Evolutionary conservation across 2,329 filamentous ascomycete genomes (phyloP).

Genomic region (Tolypocladium cylindrosporum): DNA sequence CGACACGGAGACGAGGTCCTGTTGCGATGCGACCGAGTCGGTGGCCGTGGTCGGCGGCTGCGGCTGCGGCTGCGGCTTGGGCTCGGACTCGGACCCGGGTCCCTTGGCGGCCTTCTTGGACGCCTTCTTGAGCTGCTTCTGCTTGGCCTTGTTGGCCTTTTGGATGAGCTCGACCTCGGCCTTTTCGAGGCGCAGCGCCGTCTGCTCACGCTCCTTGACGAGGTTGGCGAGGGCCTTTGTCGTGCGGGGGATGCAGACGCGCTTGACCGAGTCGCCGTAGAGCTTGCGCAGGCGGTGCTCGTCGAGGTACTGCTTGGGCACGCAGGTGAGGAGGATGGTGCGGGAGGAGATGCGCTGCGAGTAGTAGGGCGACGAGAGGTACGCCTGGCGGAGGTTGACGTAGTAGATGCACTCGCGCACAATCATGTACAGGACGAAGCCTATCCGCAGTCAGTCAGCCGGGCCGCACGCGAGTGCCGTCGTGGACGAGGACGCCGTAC

Average conservation of each 20-base stretch:
- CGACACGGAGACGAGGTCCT: slow-evolving; percentile 1
- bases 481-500: slow-evolving; percentile 8
- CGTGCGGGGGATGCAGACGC: slow-evolving; percentile 75
- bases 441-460: slow-evolving; percentile 25
- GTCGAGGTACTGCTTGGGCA: slow-evolving; percentile 69
- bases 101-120: not conserved
- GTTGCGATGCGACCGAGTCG: slow-evolving; percentile 1
- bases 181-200: slow-evolving; percentile 71
- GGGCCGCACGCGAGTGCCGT: not conserved
- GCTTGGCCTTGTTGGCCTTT: slow-evolving; percentile 60
- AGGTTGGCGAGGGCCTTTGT: slow-evolving; percentile 68
- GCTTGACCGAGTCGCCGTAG: slow-evolving; percentile 73
- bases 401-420: slow-evolving; percentile 84
- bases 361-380: slow-evolving; percentile 76
- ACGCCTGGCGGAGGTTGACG: slow-evolving; percentile 87
- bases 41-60: not conserved
- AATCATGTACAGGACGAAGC: slow-evolving; percentile 81
- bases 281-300: slow-evolving; percentile 67
- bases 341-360: slow-evolving; percentile 79
- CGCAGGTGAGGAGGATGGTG: slow-evolving; percentile 81
- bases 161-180: slow-evolving; percentile 82
- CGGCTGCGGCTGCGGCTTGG: not conserved
- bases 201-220: slow-evolving; percentile 71
- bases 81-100: not conserved
- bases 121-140: slow-evolving; percentile 35